Evolutionary conservation across 495 filamentous ascomycete genomes (phyloP), one percentile per base, ranked within the genome.

Genomic region (Xylaria sp.): DNA sequence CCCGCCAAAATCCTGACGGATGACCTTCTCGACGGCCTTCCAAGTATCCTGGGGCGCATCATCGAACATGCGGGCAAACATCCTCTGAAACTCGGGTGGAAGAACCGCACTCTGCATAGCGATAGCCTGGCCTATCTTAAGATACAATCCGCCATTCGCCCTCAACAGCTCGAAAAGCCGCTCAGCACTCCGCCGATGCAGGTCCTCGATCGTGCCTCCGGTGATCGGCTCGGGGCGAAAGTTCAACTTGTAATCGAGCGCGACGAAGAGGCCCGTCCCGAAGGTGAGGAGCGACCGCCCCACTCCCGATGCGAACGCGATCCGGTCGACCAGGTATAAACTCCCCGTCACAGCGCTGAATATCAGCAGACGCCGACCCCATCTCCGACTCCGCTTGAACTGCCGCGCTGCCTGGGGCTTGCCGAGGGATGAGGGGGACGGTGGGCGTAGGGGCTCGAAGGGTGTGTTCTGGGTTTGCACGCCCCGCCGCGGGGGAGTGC

Each of bases 101-200:
- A 99, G 80, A 50, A 98, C 89, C 2, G 94, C 95, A 64, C 92
- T 94, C 84, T 99, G 96, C 96, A 98, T 99, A 29, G 95, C 96
- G 68, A 99, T 94, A 8, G 96, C 96, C 85, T 99, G 96, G 3
- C 96, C 96, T 67, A 99, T 98, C 85, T 99, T 99, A 76, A 98
- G 85, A 78, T 99, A 99, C 3, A 99, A 81, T 0, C 96, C 96
- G 65, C 96, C 96, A 86, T 99, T 99, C 35, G 85, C 81, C 21
- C 91, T 85, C 76, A 98, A 85, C 52, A 99, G 83, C 48, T 93
- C 84, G 70, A 91, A 95, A 48, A 98, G 77, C 6, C 93, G 86
- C 81, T 94, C 88, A 1, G 96, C 96, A 75, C 90, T 96, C 55
- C 96, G 89, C 26, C 86, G 83, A 80, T 99, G 96, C 61, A 97